Percentiles rank a stretch among this genome's conserved stretches.
phyloP scores from a whole-genome alignment of 768 basidiomycete genomes.

The Rhodotorula graminis region DNA sequence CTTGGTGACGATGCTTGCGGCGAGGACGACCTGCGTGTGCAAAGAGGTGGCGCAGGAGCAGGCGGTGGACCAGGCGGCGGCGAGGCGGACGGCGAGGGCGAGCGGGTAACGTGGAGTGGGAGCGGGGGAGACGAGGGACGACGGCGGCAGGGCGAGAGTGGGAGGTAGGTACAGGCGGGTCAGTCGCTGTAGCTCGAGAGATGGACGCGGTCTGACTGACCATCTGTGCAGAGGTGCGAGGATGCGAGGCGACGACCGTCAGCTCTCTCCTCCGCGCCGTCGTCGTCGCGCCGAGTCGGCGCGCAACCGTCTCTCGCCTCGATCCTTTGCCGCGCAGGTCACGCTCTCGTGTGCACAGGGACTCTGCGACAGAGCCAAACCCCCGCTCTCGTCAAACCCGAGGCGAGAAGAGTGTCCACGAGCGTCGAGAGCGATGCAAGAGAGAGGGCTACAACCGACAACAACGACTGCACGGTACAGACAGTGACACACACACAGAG shows the following conservation, averaged over 20 bases:
- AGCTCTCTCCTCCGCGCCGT: not conserved
- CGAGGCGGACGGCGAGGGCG: not conserved
- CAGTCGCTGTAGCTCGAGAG: not conserved
- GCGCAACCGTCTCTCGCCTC: no score
- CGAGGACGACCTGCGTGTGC: constrained; percentile 69
- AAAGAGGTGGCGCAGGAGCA: not conserved
- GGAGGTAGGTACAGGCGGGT: not conserved
- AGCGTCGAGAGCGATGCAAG: no score
- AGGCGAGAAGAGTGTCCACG: no score
- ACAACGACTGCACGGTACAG: not conserved
- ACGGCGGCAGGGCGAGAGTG: not conserved
- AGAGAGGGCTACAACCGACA: not conserved
- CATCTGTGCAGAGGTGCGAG: not conserved
- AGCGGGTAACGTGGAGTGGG: not conserved
- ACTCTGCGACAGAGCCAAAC: no score
- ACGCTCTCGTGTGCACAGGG: no score
- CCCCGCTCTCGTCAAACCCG: no score
- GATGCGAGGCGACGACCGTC: no score
- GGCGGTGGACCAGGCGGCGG: not conserved
- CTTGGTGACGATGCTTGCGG: constrained; percentile 91
- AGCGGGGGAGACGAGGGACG: not conserved
- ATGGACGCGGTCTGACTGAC: not conserved
- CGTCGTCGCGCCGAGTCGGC: not conserved
- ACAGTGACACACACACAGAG: no score
- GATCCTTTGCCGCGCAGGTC: no score